Percentiles rank a stretch among this genome's conserved stretches.
phyloP scores from a whole-genome alignment of 352 stramenopile species.

The Globisporangium iwayamae region DNA sequence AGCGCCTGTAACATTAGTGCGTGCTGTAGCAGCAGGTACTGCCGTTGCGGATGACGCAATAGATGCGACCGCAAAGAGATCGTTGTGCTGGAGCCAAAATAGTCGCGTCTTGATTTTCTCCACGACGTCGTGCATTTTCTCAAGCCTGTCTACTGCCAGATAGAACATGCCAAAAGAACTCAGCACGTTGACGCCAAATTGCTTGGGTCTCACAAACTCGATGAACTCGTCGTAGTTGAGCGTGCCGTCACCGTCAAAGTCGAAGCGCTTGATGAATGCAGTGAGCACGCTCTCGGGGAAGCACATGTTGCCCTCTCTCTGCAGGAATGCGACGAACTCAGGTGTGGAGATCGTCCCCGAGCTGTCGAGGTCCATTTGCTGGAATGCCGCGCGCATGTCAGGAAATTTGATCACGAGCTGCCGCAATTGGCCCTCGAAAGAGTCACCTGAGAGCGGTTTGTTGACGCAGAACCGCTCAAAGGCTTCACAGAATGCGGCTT shows the following conservation, averaged over 20 bases:
- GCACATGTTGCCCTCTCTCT: constrained; percentile 25
- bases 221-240: constrained; percentile 50
- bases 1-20: background rate
- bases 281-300: constrained; percentile 28
- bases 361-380: constrained; percentile 28
- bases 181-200: constrained; percentile 43
- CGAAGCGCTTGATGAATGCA: constrained; percentile 46
- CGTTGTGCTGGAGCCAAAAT: constrained; percentile 61
- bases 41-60: constrained; percentile 3
- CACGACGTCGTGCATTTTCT: constrained; percentile 27
- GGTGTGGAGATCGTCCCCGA: constrained; percentile 28
- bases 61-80: constrained; percentile 28
- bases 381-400: constrained; percentile 28
- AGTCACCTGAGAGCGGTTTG: constrained; percentile 30
- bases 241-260: constrained; percentile 35
- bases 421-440: constrained; percentile 39
- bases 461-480: constrained; percentile 31
- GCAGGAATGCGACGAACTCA: constrained; percentile 33
- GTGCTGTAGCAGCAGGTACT: background rate
- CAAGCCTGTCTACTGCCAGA: constrained; percentile 21
- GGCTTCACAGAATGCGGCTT: constrained; percentile 18
- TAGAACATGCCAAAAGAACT: constrained; percentile 50
- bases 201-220: constrained; percentile 34
- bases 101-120: constrained; percentile 41
- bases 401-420: constrained; percentile 23